phyloP scores from a whole-genome alignment of 345 rosid genomes.

The Melaleuca quinquenervia region DNA sequence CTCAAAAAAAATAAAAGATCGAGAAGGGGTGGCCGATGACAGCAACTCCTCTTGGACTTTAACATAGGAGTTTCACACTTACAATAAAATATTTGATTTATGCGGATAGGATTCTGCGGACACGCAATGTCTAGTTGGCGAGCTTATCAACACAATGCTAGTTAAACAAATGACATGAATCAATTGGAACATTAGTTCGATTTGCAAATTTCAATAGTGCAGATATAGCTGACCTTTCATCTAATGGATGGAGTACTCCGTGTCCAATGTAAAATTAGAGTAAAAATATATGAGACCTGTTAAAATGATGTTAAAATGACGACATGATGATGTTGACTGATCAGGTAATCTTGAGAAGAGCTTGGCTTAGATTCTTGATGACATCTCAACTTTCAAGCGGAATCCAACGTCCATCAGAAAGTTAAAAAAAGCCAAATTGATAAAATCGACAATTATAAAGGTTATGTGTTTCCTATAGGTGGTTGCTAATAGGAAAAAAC shows the following conservation, averaged over 20 bases:
- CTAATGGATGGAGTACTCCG: background rate
- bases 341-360: background rate
- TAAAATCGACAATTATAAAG: background rate
- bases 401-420: constrained; percentile 41
- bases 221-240: background rate
- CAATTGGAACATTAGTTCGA: background rate
- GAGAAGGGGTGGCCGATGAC: background rate
- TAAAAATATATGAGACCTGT: background rate
- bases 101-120: background rate
- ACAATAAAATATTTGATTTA: background rate
- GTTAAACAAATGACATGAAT: background rate
- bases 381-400: constrained; percentile 26
- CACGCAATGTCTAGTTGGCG: background rate
- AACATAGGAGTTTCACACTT: background rate
- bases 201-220: background rate
- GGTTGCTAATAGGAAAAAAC: background rate
- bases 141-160: background rate
- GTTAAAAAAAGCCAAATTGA: background rate
- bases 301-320: too few relatives aligned
- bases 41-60: background rate
- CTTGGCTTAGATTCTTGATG: constrained; percentile 25
- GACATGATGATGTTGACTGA: background rate
- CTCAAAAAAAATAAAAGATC: background rate
- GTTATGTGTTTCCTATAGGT: background rate
- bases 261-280: background rate